Evolutionary conservation across 805 yeast species (phyloP).

Genomic region (Zygosaccharomyces bisporus): DNA sequence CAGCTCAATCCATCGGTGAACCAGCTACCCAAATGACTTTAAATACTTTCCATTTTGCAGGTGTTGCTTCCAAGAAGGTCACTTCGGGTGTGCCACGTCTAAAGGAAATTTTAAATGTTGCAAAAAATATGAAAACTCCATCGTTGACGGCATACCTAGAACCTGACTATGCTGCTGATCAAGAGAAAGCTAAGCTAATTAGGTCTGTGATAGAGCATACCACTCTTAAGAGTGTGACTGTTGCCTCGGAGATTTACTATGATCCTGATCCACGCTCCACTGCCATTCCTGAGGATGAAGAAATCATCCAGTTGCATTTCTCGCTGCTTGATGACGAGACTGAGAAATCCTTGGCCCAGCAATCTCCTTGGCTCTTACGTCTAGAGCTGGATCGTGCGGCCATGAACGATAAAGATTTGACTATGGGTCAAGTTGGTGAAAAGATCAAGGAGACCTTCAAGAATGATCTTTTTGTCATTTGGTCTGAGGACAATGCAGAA

Average conservation of each 20-base stretch:
- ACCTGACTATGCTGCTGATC: conserved; percentile 75
- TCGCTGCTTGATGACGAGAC: conserved; percentile 97
- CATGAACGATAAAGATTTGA: conserved; percentile 95
- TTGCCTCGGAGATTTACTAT: conserved; percentile 95
- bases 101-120: conserved; percentile 96
- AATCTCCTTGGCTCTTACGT: conserved; percentile 97
- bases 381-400: conserved; percentile 96
- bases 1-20: conserved; percentile 97
- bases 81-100: conserved; percentile 97
- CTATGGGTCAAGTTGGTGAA: conserved; percentile 97
- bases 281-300: conserved; percentile 94
- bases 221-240: conserved; percentile 86
- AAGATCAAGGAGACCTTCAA: conserved; percentile 89
- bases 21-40: conserved; percentile 98
- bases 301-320: conserved; percentile 94
- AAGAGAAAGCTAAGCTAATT: conserved; percentile 89
- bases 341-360: conserved; percentile 88
- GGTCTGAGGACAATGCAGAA: conserved; percentile 99
- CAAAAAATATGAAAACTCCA: conserved; percentile 99
- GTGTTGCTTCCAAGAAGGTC: conserved; percentile 94
- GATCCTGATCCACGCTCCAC: conserved; percentile 98
- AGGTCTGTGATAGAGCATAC: conserved; percentile 98
- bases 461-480: conserved; percentile 92
- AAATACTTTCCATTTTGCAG: conserved; percentile 97
- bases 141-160: conserved; percentile 91